Evolutionary conservation across 2,329 filamentous ascomycete species (phyloP).

Genomic region (Trichoderma polysporum): DNA sequence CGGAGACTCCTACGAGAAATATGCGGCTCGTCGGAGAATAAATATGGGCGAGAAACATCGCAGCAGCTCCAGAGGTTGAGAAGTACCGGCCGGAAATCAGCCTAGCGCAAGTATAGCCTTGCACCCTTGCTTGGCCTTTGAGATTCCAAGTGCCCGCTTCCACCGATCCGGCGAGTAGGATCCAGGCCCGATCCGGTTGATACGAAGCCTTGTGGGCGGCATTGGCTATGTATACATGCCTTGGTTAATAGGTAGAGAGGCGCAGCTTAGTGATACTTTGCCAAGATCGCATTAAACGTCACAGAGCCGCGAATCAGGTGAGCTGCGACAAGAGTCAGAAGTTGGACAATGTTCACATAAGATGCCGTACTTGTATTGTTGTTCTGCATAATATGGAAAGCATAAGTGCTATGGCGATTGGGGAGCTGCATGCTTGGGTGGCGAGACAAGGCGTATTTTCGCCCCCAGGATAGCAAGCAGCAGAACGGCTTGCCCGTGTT

Average conservation of each 20-base stretch:
- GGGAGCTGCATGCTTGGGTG: no score
- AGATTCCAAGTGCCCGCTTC: conserved; percentile 2
- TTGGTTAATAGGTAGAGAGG: not conserved
- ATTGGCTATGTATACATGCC: not conserved
- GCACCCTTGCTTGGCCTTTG: not conserved
- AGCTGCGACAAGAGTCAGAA: not conserved
- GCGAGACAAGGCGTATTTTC: not conserved
- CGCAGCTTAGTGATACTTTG: not conserved
- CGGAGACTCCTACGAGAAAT: not conserved
- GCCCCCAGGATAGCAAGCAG: not conserved
- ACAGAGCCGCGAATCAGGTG: not conserved
- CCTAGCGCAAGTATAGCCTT: not conserved
- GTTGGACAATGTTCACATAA: not conserved
- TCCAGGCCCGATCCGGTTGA: not conserved
- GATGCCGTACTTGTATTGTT: not conserved
- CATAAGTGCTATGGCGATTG: not conserved
- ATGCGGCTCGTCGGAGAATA: conserved; percentile 2
- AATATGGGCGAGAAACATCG: not conserved
- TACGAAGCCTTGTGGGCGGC: not conserved
- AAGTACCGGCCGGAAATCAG: not conserved
- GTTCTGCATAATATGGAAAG: not conserved
- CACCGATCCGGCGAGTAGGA: not conserved
- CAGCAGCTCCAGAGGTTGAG: not conserved
- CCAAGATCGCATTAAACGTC: not conserved
- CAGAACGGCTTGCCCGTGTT: not conserved